These are phyloP conservation scores for Colletotrichum trifolii DNA, from an alignment of 2,329 filamentous ascomycete genomes.

Conservation along the genomic window DNA sequence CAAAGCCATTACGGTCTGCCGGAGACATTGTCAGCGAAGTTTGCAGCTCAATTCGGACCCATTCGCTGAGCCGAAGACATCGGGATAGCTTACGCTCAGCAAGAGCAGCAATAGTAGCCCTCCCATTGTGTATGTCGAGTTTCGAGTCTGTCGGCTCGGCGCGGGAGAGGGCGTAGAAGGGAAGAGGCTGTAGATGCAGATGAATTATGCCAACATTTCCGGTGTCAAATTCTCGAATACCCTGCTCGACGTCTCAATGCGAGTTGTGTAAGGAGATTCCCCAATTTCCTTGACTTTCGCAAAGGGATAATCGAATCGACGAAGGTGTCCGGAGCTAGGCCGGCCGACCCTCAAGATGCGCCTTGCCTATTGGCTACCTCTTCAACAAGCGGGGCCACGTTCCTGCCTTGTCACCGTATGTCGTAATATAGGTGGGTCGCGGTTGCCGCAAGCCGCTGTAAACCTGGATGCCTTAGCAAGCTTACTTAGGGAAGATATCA, in stretches of 20 bases:
- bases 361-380: constrained; percentile 25
- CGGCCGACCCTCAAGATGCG: constrained; percentile 8
- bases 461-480: no score
- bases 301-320: constrained; percentile 34
- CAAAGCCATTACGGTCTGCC: constrained; percentile 67
- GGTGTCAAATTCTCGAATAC: constrained; percentile 5
- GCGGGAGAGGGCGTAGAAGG: neutral
- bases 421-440: constrained; percentile 32
- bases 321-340: constrained; percentile 25
- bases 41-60: neutral
- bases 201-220: constrained; percentile 32
- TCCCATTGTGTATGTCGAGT: constrained; percentile 46
- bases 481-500: no score
- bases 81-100: constrained; percentile 49
- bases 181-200: constrained; percentile 13
- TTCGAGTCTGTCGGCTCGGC: constrained; percentile 10
- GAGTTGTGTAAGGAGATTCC: neutral
- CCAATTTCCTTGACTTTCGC: constrained; percentile 11
- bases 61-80: neutral
- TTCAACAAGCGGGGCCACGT: neutral
- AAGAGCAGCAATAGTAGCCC: constrained; percentile 53
- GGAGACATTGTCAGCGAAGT: neutral
- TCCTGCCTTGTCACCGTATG: constrained; percentile 31
- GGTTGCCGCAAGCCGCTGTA: no score
- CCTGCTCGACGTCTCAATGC: neutral